phyloP scores from a whole-genome alignment of 345 rosid species.

The Eucalyptus melliodora region DNA sequence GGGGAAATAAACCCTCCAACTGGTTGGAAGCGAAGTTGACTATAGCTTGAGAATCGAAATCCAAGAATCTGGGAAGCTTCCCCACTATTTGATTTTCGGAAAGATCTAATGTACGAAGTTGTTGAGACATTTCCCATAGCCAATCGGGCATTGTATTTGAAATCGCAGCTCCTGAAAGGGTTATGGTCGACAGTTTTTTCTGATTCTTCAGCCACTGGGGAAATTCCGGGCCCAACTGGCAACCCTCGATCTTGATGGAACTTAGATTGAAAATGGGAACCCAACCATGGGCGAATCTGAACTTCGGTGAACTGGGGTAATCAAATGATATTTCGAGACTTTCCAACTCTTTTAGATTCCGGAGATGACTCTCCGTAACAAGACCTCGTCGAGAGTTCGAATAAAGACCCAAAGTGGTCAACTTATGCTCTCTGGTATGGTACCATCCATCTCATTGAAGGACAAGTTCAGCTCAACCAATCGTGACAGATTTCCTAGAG shows the following conservation, averaged over 20 bases:
- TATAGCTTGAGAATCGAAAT: not conserved
- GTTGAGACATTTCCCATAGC: slow-evolving; percentile 1
- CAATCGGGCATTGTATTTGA: not conserved
- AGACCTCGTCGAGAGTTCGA: slow-evolving; percentile 6
- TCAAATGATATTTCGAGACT: not conserved
- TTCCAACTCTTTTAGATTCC: not conserved
- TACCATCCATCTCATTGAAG: slow-evolving; percentile 3
- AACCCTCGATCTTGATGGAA: not conserved
- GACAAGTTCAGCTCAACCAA: not conserved
- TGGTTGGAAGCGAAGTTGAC: not conserved
- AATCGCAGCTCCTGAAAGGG: not conserved
- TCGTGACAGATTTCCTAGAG: slow-evolving; percentile 1
- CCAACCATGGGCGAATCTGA: slow-evolving; percentile 1
- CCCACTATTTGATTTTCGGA: slow-evolving; percentile 2
- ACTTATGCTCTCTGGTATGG: slow-evolving; percentile 5
- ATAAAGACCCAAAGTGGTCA: not conserved
- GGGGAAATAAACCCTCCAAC: not conserved
- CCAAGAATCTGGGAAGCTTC: not conserved
- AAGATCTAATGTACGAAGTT: not conserved
- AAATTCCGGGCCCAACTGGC: slow-evolving; percentile 4
- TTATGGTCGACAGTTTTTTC: not conserved
- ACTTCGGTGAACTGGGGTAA: not conserved
- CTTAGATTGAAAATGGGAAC: not conserved
- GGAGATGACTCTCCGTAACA: not conserved
- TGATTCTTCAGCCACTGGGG: slow-evolving; percentile 14